Evolutionary conservation across 129 eudicot genomes (phyloP), one percentile per base, ranked within the genome.

Genomic region (Centaurea solstitialis): DNA sequence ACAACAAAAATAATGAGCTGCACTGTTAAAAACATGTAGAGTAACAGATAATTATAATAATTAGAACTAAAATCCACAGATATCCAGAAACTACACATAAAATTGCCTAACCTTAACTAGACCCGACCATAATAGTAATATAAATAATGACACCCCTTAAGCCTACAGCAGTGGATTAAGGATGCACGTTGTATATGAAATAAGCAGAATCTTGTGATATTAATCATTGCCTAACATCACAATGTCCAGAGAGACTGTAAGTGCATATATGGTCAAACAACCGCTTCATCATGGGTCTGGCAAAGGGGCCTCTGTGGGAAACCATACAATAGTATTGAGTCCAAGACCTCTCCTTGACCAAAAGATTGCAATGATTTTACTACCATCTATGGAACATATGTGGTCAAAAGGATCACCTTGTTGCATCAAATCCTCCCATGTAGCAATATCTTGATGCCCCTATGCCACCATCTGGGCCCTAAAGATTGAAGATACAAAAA

Each of bases 391-490:
- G 61, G 11, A 26, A 33, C 61, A 79, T 75, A 71, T 38, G 24
- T 7, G 26, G 78, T 75, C 33, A 47, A 70, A 6, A 80, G n/a
- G 73, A 74, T 83, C 75, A 94, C 99, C 99, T 94, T 75, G 99
- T 94, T 30, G 97, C 99, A 86, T 94, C 99, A 83, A 94, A 94
- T 72, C 99, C 99, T 84, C 99, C 99, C 90, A 94, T 87, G 79
- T 92, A 94, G 90, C 99, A 90, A 83, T 94, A 94, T 81, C 88
- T 90, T 40, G 99, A 94, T 85, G 99, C 99, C 70, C 94, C 85
- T 77, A 94, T 93, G 75, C 97, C 99, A 84, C 99, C 99, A 89
- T 93, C 98, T 75, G 98, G 98, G 71, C 98, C 98, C 97, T 91
- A 77, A 4, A 74, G 13, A 67, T 70, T 68, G 77, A 68, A 69